Conservation (phyloP, 805 yeast genomes). For the Candida maltosa region DNA sequence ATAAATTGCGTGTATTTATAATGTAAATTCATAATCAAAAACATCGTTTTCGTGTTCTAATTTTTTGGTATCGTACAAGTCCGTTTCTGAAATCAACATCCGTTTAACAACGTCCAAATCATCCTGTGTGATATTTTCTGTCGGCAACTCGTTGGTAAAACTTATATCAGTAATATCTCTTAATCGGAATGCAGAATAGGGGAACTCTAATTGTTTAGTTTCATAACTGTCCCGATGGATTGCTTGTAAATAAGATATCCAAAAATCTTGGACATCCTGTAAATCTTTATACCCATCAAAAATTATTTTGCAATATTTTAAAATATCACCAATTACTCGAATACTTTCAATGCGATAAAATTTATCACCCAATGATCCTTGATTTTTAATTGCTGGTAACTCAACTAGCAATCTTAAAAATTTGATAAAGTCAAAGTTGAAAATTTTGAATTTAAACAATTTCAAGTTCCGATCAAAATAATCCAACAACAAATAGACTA, state of each 20-base stretch:
- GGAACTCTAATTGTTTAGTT: no score
- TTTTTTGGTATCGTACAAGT: no score
- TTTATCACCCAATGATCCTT: slow-evolving; percentile 2
- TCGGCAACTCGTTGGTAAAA: no score
- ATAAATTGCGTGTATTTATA: slow-evolving; percentile 1
- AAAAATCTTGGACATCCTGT: no score
- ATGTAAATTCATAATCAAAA: slow-evolving; percentile 6
- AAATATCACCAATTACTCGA: slow-evolving; percentile 12
- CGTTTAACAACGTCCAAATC: no score
- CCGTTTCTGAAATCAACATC: no score
- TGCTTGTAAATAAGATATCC: no score
- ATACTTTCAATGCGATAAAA: slow-evolving; percentile 6
- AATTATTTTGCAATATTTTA: slow-evolving; percentile 14
- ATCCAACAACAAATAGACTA: slow-evolving; percentile 19
- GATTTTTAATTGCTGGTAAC: background rate
- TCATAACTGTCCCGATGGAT: no score
- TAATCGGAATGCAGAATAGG: no score
- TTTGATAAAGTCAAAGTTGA: slow-evolving; percentile 4
- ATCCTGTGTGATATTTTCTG: no score
- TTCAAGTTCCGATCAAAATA: slow-evolving; percentile 14
- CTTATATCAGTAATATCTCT: no score
- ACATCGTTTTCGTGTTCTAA: no score
- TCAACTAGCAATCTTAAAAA: slow-evolving; percentile 2
- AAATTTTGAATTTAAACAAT: slow-evolving; percentile 16
- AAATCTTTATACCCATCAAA: slow-evolving; percentile 36